These are phyloP conservation scores for Kluyveromyces siamensis DNA, from an alignment of 805 yeast genomes.

Conservation along the genomic window DNA sequence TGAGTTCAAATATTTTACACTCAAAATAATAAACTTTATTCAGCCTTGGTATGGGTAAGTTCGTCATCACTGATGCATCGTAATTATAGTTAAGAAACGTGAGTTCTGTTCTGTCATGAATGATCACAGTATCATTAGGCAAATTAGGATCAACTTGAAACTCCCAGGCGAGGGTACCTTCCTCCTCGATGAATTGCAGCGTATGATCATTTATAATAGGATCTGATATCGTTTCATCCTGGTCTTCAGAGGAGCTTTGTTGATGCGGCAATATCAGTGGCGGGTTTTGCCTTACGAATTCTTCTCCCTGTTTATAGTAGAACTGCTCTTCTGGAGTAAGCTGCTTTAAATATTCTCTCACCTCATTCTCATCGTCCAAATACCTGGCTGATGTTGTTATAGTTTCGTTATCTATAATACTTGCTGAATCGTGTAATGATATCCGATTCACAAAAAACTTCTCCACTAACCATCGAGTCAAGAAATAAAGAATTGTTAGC, in stretches of 20 bases:
- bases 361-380: conserved; percentile 53
- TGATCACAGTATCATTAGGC: conserved; percentile 46
- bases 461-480: conserved; percentile 7
- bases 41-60: conserved; percentile 72
- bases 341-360: conserved; percentile 52
- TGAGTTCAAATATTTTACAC: conserved; percentile 66
- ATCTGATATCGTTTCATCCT: conserved; percentile 15
- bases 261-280: conserved; percentile 35
- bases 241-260: conserved; percentile 15
- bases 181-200: conserved; percentile 59
- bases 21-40: conserved; percentile 88
- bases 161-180: conserved; percentile 87
- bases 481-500: conserved; percentile 7
- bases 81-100: conserved; percentile 46
- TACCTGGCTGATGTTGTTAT: conserved; percentile 13
- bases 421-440: conserved; percentile 4
- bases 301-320: conserved; percentile 34
- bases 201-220: conserved; percentile 29
- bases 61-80: conserved; percentile 66
- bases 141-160: conserved; percentile 51
- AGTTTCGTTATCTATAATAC: background rate
- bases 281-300: conserved; percentile 29
- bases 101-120: conserved; percentile 57
- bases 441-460: conserved; percentile 7
- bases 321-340: conserved; percentile 39